Evolutionary conservation across 805 yeast species (phyloP).

Genomic region (Novakomyces olei): DNA sequence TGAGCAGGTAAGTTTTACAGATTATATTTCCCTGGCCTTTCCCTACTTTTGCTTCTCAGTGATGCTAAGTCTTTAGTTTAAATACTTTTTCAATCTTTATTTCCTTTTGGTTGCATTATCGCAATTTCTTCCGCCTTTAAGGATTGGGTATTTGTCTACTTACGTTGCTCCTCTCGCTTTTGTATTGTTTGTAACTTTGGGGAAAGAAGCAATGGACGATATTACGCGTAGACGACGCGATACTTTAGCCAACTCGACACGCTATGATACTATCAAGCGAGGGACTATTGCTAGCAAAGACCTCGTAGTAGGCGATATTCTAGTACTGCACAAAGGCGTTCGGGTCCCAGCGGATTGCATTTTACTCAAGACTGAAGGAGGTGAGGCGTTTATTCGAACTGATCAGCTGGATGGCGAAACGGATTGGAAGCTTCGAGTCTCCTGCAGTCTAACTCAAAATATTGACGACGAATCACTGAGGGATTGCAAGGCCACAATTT

Average conservation of each 20-base stretch:
- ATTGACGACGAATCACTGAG: conserved; percentile 7
- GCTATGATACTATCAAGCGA: conserved; percentile 37
- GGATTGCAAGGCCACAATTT: conserved; percentile 33
- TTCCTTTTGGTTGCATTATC: conserved; percentile 84
- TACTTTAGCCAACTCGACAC: conserved; percentile 65
- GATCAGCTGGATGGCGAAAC: conserved; percentile 98
- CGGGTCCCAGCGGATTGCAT: conserved; percentile 90
- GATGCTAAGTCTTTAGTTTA: no score
- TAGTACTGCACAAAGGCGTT: conserved; percentile 52
- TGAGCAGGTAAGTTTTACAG: no score
- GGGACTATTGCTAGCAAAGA: conserved; percentile 29
- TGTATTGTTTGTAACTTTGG: conserved; percentile 79
- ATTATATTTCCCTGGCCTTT: no score
- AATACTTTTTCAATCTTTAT: conserved; percentile 83
- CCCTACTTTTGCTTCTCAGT: no score
- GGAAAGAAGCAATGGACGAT: conserved; percentile 90
- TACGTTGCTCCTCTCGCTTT: conserved; percentile 87
- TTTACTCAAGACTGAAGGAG: conserved; percentile 51
- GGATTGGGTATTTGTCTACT: conserved; percentile 84
- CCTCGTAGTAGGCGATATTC: conserved; percentile 69
- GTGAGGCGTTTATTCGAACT: conserved; percentile 84
- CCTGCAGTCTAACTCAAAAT: conserved; percentile 48
- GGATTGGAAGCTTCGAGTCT: conserved; percentile 86
- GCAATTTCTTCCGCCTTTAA: conserved; percentile 66
- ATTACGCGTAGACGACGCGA: conserved; percentile 77